These are phyloP conservation scores for Heterobasidion occidentale DNA, from an alignment of 1,284 basidiomycete genomes.

Conservation along the genomic window DNA sequence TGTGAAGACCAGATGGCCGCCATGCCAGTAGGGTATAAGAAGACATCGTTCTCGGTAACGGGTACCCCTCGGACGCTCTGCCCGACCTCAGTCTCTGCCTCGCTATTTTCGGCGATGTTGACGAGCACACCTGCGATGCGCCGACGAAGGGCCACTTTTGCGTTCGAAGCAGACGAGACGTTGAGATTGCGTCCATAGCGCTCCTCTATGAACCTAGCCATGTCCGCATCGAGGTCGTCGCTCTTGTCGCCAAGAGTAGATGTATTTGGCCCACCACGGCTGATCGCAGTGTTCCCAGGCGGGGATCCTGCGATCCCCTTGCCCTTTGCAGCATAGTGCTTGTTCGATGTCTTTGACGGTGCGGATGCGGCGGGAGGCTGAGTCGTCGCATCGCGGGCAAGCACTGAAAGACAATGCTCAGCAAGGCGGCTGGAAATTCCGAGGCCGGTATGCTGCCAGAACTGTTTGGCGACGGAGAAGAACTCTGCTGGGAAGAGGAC, in stretches of 20 bases:
- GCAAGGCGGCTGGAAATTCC: slow-evolving; percentile 88
- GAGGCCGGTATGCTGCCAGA: slow-evolving; percentile 94
- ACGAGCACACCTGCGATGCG: slow-evolving; percentile 86
- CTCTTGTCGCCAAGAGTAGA: slow-evolving; percentile 8
- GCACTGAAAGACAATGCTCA: slow-evolving; percentile 70
- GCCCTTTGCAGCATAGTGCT: slow-evolving; percentile 52
- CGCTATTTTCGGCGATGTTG: slow-evolving; percentile 37
- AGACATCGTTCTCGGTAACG: slow-evolving; percentile 83
- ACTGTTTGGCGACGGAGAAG: slow-evolving; percentile 76
- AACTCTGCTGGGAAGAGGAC: slow-evolving; percentile 69
- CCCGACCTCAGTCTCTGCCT: slow-evolving; percentile 38
- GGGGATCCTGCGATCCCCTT: slow-evolving; percentile 14
- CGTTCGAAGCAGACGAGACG: slow-evolving; percentile 73
- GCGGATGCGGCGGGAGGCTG: slow-evolving; percentile 22
- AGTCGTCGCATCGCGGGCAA: slow-evolving; percentile 25
- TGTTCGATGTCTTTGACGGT: slow-evolving; percentile 42
- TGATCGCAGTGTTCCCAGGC: not conserved
- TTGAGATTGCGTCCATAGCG: slow-evolving; percentile 90
- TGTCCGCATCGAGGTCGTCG: slow-evolving; percentile 40
- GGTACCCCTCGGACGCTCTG: slow-evolving; percentile 55
- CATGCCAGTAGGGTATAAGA: slow-evolving; percentile 86
- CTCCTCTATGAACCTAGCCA: slow-evolving; percentile 76
- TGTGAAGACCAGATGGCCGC: slow-evolving; percentile 90
- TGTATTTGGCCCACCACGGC: slow-evolving; percentile 5
- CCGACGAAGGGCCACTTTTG: slow-evolving; percentile 81